These are phyloP conservation scores for Alternaria sp. DNA, from an alignment of 2,329 filamentous ascomycete genomes.

Conservation along the genomic window DNA sequence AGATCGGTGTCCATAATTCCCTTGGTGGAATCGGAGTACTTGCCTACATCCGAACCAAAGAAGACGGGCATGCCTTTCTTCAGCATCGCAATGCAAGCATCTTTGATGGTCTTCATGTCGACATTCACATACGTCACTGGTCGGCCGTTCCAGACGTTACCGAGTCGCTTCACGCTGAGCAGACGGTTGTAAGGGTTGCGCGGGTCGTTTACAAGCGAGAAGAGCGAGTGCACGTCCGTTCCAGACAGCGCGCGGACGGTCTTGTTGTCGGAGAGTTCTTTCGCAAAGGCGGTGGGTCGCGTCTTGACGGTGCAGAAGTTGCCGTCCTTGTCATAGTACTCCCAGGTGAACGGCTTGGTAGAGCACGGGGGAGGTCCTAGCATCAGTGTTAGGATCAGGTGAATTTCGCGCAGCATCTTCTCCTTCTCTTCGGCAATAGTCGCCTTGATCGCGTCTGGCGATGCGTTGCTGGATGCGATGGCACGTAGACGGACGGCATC, in stretches of 20 bases:
- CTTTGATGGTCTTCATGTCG: conserved; percentile 73
- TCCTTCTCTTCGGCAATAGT: conserved; percentile 65
- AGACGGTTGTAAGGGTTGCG: conserved; percentile 75
- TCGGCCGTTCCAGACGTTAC: conserved; percentile 80
- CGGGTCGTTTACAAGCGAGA: conserved; percentile 86
- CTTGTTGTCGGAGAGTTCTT: conserved; percentile 67
- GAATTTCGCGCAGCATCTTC: conserved; percentile 79
- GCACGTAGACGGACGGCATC: conserved; percentile 75
- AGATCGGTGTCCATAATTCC: conserved; percentile 84
- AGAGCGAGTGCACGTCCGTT: conserved; percentile 70
- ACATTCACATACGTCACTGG: conserved; percentile 85
- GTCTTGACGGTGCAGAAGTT: conserved; percentile 67
- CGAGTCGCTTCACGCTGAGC: conserved; percentile 78
- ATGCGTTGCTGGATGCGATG: conserved; percentile 53
- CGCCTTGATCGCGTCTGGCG: conserved; percentile 46
- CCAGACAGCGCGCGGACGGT: conserved; percentile 64
- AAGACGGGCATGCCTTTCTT: conserved; percentile 80
- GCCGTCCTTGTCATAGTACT: conserved; percentile 74
- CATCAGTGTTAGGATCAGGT: conserved; percentile 80
- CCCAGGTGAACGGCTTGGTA: conserved; percentile 76
- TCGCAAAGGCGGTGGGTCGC: conserved; percentile 75
- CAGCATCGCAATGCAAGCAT: conserved; percentile 77
- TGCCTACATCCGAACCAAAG: conserved; percentile 87
- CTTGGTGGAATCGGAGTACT: conserved; percentile 70
- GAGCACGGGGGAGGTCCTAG: conserved; percentile 79